Percentiles rank a stretch among this genome's conserved stretches.
These are phyloP conservation scores for Lasiosphaeris hirsuta DNA, from an alignment of 495 filamentous ascomycete species.

Conservation along the genomic window DNA sequence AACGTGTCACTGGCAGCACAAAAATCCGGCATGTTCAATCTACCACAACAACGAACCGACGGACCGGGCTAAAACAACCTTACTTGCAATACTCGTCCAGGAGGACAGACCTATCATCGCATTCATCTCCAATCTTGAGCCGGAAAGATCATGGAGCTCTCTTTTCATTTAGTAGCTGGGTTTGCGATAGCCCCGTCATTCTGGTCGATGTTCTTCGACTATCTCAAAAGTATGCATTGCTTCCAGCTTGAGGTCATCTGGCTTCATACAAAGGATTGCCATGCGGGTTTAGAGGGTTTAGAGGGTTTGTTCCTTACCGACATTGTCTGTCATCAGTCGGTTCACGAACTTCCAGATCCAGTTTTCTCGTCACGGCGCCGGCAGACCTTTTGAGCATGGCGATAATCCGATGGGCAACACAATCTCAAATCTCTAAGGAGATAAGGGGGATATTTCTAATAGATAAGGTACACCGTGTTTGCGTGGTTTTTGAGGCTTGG, in stretches of 20 bases:
- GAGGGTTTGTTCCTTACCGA: background rate
- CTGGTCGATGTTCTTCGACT: background rate
- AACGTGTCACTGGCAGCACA: slow-evolving; percentile 9
- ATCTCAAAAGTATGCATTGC: slow-evolving; percentile 10
- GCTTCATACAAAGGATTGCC: slow-evolving; percentile 19
- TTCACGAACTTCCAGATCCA: background rate
- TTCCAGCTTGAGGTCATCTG: slow-evolving; percentile 14
- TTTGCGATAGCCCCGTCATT: no score
- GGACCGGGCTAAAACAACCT: slow-evolving; percentile 5
- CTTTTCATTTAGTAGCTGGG: no score
- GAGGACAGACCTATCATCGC: no score
- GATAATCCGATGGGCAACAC: background rate
- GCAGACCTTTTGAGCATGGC: background rate
- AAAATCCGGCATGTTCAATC: background rate
- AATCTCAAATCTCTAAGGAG: slow-evolving; percentile 1
- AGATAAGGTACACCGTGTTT: background rate
- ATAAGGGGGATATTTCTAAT: background rate
- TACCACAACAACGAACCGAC: background rate
- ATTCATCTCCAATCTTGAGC: no score
- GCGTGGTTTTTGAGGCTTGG: background rate
- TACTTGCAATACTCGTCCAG: background rate
- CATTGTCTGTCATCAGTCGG: background rate
- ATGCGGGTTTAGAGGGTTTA: slow-evolving; percentile 11
- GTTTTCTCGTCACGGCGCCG: background rate
- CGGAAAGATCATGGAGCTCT: no score